Conservation (phyloP, 2,329 filamentous ascomycete species). For the Botryotinia calthae region DNA sequence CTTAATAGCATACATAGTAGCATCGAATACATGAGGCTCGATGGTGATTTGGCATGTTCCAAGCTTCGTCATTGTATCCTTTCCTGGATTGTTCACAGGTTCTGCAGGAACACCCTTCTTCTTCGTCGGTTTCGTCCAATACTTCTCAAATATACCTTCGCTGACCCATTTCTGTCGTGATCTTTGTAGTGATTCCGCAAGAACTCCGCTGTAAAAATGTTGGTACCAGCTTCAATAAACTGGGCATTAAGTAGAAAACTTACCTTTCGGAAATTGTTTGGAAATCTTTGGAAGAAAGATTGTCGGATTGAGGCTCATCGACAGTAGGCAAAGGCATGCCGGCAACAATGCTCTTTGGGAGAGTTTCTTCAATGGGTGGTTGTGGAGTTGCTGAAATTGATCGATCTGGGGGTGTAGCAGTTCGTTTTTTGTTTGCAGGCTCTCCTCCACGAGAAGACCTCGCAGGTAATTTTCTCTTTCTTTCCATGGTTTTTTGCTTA, state of each 20-base stretch:
- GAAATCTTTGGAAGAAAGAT: constrained; percentile 63
- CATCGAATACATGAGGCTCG: constrained; percentile 77
- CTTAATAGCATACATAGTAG: constrained; percentile 69
- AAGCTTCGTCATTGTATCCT: constrained; percentile 70
- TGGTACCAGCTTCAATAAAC: constrained; percentile 20
- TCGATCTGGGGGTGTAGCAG: constrained; percentile 51
- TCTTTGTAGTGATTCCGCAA: constrained; percentile 68
- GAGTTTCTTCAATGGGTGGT: constrained; percentile 40
- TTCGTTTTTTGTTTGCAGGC: constrained; percentile 58
- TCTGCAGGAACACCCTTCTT: constrained; percentile 65
- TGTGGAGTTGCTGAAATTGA: constrained; percentile 42
- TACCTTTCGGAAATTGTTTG: constrained; percentile 73
- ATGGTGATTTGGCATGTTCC: constrained; percentile 72
- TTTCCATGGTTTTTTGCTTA: constrained; percentile 51
- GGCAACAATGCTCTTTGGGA: constrained; percentile 63
- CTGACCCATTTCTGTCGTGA: constrained; percentile 72
- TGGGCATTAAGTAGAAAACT: constrained; percentile 19
- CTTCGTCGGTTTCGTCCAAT: constrained; percentile 72
- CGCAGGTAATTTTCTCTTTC: constrained; percentile 63
- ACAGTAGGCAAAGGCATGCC: constrained; percentile 71
- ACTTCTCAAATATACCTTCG: constrained; percentile 72
- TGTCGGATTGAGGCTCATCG: constrained; percentile 61
- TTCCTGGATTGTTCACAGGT: constrained; percentile 60
- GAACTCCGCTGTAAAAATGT: constrained; percentile 58
- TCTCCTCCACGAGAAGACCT: constrained; percentile 58